Evolutionary conservation across 768 basidiomycete species (phyloP).

Genomic region (Lactifluus volemus): DNA sequence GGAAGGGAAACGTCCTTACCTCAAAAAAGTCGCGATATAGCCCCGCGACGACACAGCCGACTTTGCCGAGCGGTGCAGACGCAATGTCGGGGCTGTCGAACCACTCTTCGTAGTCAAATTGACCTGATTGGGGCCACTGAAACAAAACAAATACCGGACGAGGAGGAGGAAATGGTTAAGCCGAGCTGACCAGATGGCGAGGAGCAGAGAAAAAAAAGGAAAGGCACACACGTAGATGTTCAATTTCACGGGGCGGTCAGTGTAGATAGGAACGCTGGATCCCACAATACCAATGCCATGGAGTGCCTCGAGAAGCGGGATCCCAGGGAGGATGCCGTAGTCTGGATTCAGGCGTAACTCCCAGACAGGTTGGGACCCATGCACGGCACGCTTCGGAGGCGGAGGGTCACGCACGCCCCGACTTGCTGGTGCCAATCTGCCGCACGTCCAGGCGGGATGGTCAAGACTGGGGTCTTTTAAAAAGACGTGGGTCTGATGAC

Average conservation of each 20-base stretch:
- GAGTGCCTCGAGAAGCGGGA: constrained; percentile 13
- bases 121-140: constrained; percentile 7
- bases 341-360: constrained; percentile 7
- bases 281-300: constrained; percentile 3
- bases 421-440: constrained; percentile 13
- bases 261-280: background rate
- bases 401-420: background rate
- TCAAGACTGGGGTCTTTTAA: background rate
- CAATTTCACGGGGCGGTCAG: background rate
- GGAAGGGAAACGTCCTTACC: background rate
- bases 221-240: constrained; percentile 1
- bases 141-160: background rate
- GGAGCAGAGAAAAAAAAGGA: too few species aligned
- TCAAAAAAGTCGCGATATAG: constrained; percentile 8
- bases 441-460: constrained; percentile 9
- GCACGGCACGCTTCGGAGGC: background rate
- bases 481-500: background rate
- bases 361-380: constrained; percentile 5
- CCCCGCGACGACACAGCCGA: background rate
- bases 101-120: constrained; percentile 11
- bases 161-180: background rate
- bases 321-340: constrained; percentile 9
- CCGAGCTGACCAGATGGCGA: background rate
- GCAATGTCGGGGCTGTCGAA: constrained; percentile 7
- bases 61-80: background rate